A percentile compares a stretch with the other conserved stretches of the same genome.
phyloP scores from a whole-genome alignment of 495 filamentous ascomycete species.

The Neurospora tetraspora region DNA sequence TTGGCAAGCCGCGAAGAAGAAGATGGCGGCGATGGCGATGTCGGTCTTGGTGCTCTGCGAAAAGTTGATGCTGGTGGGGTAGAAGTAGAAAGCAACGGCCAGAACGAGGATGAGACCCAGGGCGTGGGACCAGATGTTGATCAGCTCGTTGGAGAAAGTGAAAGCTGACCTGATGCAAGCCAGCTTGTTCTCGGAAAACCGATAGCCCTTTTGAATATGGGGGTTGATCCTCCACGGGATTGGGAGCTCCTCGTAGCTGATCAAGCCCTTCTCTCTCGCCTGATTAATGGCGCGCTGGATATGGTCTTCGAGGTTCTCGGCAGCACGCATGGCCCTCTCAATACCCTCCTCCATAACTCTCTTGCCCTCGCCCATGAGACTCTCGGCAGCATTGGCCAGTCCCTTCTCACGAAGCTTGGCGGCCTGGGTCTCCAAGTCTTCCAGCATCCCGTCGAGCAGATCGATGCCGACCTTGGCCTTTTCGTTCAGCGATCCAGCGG shows the following conservation, averaged over 20 bases:
- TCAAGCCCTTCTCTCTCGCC: constrained; percentile 71
- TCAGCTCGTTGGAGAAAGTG: constrained; percentile 76
- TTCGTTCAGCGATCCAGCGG: constrained; percentile 78
- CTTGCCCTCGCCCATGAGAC: constrained; percentile 61
- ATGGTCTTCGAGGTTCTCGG: constrained; percentile 64
- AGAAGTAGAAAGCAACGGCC: constrained; percentile 91
- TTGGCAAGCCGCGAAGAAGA: constrained; percentile 96
- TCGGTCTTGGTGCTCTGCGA: constrained; percentile 76
- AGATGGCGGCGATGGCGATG: constrained; percentile 78
- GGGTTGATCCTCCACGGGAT: constrained; percentile 92
- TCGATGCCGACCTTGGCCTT: constrained; percentile 83
- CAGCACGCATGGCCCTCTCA: constrained; percentile 65
- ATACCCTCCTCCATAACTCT: constrained; percentile 74
- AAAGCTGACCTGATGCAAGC: constrained; percentile 81
- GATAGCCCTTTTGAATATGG: constrained; percentile 83
- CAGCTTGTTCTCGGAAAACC: constrained; percentile 79
- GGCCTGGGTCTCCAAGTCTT: constrained; percentile 76
- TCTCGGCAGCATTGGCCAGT: constrained; percentile 56
- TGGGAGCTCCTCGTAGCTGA: constrained; percentile 83
- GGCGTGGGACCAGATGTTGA: constrained; percentile 97
- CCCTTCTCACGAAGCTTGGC: constrained; percentile 49
- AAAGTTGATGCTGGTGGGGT: constrained; percentile 79
- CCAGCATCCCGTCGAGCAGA: constrained; percentile 71
- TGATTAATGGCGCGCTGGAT: constrained; percentile 70
- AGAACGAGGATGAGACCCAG: constrained; percentile 82